Base-by-base conservation (phyloP, 208 protist species). In the Trypanosoma cruzi region DNA sequence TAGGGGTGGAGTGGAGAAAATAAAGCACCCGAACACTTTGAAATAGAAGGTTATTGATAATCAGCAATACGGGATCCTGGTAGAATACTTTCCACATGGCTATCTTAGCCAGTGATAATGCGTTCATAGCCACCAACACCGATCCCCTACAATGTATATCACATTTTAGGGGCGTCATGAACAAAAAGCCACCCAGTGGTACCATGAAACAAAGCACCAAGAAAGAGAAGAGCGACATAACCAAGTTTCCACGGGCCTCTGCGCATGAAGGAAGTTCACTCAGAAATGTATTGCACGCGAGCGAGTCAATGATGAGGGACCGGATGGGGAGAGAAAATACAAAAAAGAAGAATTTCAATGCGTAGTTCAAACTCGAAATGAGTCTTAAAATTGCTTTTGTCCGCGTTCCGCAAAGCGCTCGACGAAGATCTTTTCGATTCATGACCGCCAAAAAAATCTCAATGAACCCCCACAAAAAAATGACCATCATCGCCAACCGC, bases 61-160 rank as follows among this genome's bases (percentile, higher is more conserved):
- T 68, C n/a, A 79, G 58, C 26, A 63, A 63, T 31, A 83, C 54
- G 14, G 86, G 74, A 54, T 55, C 85, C 70, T 79, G 77, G 75
- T 85, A 89, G 67, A 87, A 87, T 18, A 92, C 75, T 63, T 92
- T 92, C 86, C 86, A 92, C 79, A 89, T 85, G 36, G 78, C 56
- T 8, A 81, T 74, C 61, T 87, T 69, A 55, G 75, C 53, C 49
- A 86, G 57, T 48, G 82, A 68, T 62, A 75, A 16, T 11, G 74
- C 54, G 49, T 77, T 73, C 57, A 75, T 63, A 36, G 80, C 13
- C 31, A 89, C 84, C 54, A 86, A 72, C 53, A 73, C 75, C 37
- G 73, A 72, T 13, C 66, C 65, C 29, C 80, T 83, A 18, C 87
- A 60, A 4, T 73, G 68, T 50, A 86, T 60, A 36, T 87, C 86